A percentile compares a stretch with the other conserved stretches of the same genome.
Conservation (phyloP, 371 early-diverging fungal genomes). For the Spraguea lophii region DNA sequence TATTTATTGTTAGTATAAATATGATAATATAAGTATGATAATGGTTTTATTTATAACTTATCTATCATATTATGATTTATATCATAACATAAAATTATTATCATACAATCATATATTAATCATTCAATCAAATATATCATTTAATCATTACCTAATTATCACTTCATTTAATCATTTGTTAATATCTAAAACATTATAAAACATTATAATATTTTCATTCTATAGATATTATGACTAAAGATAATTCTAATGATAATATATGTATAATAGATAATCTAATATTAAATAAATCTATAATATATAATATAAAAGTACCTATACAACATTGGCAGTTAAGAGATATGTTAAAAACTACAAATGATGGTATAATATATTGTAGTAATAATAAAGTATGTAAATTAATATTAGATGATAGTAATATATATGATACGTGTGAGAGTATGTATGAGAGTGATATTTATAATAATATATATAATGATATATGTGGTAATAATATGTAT, state of each 20-base stretch:
- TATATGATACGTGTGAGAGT: not conserved
- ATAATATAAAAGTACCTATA: conserved; percentile 15
- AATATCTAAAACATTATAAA: not conserved
- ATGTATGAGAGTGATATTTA: not conserved
- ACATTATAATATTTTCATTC: not conserved
- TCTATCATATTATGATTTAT: no score
- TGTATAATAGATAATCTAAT: not conserved
- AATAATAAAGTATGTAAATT: no score
- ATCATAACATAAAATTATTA: no score
- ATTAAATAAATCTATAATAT: conserved; percentile 1
- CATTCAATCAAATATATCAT: not conserved
- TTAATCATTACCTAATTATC: not conserved
- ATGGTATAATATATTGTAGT: conserved; percentile 23
- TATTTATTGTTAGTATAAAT: no score
- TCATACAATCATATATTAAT: no score
- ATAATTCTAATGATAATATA: not conserved
- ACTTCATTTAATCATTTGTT: not conserved
- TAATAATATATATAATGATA: conserved; percentile 1
- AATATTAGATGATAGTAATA: conserved; percentile 17
- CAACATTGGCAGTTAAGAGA: conserved; percentile 68
- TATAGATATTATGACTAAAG: not conserved
- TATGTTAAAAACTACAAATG: conserved; percentile 45
- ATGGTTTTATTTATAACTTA: no score
- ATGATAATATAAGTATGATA: no score
- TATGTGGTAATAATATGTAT: not conserved